These are phyloP conservation scores for Fusarium nurragi DNA, from an alignment of 2,329 filamentous ascomycete species.

Conservation along the genomic window DNA sequence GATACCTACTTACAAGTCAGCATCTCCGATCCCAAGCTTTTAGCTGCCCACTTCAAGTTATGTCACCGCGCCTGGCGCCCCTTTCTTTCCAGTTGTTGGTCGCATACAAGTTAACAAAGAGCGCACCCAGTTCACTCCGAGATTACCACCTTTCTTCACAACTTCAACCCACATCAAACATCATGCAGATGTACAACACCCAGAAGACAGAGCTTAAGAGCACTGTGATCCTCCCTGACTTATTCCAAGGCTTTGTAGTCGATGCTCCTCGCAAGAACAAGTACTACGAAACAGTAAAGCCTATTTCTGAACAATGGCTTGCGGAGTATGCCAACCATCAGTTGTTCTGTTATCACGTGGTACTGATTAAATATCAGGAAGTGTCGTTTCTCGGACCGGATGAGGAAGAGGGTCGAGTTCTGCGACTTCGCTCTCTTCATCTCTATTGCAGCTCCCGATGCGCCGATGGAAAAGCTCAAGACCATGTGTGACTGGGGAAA, in stretches of 20 bases:
- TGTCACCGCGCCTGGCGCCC: not conserved
- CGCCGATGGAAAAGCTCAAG: conserved; percentile 9
- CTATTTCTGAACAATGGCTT: conserved; percentile 15
- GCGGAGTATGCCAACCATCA: not conserved
- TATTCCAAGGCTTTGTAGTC: conserved; percentile 12
- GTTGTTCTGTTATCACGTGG: not conserved
- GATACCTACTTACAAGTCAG: not conserved
- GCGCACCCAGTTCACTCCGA: too few relatives aligned
- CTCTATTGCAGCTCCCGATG: conserved; percentile 16
- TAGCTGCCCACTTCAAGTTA: not conserved
- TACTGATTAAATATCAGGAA: not conserved
- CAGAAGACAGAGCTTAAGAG: not conserved
- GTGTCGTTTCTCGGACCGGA: conserved; percentile 6
- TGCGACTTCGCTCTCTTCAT: conserved; percentile 21
- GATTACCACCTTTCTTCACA: not conserved
- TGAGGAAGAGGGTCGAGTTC: conserved; percentile 19
- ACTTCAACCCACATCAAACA: not conserved
- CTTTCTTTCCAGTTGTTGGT: not conserved
- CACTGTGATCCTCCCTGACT: conserved; percentile 1
- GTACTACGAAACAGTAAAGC: conserved; percentile 8
- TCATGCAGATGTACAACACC: not conserved
- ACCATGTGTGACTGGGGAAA: conserved; percentile 25
- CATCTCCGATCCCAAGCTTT: too few relatives aligned
- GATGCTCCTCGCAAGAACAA: conserved; percentile 4
- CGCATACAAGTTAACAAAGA: not conserved